Conservation (phyloP, 257 asterid genomes). For the Salvia splendens region DNA sequence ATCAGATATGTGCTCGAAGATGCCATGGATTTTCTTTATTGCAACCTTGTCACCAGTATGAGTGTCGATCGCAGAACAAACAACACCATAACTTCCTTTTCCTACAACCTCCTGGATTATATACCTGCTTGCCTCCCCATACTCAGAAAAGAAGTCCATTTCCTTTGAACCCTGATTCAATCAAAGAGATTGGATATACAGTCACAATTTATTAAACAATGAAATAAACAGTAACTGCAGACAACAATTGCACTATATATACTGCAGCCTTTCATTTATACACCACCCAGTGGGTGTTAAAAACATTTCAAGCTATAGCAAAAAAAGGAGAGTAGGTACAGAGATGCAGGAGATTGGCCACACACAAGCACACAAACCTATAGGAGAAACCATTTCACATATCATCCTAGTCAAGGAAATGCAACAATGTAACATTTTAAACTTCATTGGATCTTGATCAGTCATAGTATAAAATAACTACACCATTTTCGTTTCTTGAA, state of each 20-base stretch:
- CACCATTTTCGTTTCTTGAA: not conserved
- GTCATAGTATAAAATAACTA: not conserved
- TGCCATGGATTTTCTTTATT: conserved; percentile 74
- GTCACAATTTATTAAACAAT: not conserved
- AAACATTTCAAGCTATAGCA: not conserved
- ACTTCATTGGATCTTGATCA: not conserved
- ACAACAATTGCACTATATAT: not conserved
- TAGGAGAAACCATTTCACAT: not conserved
- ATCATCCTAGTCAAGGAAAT: conserved; percentile 4
- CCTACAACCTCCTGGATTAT: conserved; percentile 82
- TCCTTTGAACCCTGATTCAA: conserved; percentile 63
- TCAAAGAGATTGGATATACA: conserved; percentile 16
- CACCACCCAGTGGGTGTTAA: not conserved
- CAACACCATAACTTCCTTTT: conserved; percentile 88
- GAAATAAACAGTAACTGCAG: conserved; percentile 1
- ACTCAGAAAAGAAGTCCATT: conserved; percentile 91
- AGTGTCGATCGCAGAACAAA: conserved; percentile 79
- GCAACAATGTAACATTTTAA: not conserved
- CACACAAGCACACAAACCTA: not conserved
- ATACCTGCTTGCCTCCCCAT: conserved; percentile 88
- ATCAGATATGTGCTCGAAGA: conserved; percentile 81
- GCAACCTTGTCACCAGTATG: conserved; percentile 79
- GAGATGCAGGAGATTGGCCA: conserved; percentile 15
- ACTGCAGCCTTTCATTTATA: not conserved
- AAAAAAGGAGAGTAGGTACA: conserved; percentile 23